Conservation (phyloP, 331 rosid species). For the Pyrus hybrid region DNA sequence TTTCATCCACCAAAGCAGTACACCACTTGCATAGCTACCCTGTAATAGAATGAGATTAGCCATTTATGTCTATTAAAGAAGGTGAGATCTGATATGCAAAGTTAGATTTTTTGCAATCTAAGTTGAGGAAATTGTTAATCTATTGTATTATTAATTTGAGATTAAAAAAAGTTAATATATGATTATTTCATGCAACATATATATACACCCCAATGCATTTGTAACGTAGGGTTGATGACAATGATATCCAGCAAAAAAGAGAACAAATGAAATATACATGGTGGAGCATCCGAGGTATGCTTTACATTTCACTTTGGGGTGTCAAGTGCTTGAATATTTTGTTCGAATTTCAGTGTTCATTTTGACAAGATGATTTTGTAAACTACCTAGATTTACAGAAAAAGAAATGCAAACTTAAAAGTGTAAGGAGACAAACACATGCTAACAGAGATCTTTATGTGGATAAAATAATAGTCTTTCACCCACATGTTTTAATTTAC, state of each 20-base stretch:
- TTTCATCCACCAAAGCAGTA: too few relatives aligned
- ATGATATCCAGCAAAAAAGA: neutral
- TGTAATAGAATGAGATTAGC: too few relatives aligned
- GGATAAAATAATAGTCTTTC: too few relatives aligned
- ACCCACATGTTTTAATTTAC: too few relatives aligned
- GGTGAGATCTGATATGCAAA: neutral
- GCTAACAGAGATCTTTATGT: too few relatives aligned
- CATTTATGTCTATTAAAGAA: neutral
- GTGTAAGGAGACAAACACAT: too few relatives aligned
- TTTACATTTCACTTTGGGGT: neutral
- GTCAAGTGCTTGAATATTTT: too few relatives aligned
- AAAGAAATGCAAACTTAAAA: too few relatives aligned
- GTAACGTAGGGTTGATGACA: neutral
- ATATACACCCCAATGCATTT: neutral
- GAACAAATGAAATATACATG: neutral
- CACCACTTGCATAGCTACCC: too few relatives aligned
- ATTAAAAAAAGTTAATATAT: neutral
- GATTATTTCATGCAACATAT: neutral
- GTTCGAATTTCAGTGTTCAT: too few relatives aligned
- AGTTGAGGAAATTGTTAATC: neutral
- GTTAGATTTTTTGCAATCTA: neutral
- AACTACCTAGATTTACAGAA: too few relatives aligned
- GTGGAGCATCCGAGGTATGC: constrained; percentile 7
- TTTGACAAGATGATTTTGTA: too few relatives aligned
- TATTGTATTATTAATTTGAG: neutral